Evolutionary conservation across 805 yeast genomes (phyloP), one percentile per base, ranked within the genome.

Genomic region (Nakazawaea pomicola): DNA sequence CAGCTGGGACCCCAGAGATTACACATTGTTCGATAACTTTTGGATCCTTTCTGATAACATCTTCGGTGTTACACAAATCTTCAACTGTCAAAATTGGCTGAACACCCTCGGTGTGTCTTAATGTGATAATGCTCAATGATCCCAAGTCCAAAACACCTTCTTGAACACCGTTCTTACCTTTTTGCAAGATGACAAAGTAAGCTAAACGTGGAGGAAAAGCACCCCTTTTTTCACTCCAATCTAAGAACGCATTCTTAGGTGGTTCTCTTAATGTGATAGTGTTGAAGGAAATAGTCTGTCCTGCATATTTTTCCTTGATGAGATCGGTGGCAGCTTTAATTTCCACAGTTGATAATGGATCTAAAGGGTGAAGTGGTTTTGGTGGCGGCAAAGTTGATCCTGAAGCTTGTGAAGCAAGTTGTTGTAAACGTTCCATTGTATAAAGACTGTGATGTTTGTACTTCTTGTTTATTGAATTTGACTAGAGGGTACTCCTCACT

Each of bases 51-150:
- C 91, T 75, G 51, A 84, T 73, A 49, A 80, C 70, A 3, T 60
- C 73, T 65, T 83, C 91, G 46, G 84, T 78, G 40, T 58, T 52
- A 53, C 68, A 71, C 48, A 83, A 68, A 58, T 83, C 91, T 51
- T 69, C 79, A 35, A 81, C 79, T 33, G 90, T 80, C 56, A 83
- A 68, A 46, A 82, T 82, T 47, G 91, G 91, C 62, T 82, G 88
- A 37, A 75, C 82, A 30, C 82, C 84, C 43, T 72, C 76, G 34
- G 72, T 58, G 38, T 68, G 59, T 49, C 69, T 68, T 48, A 73
- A 60, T 41, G 70, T 68, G 36, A 73, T 60, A 25, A 83, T 65
- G 35, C 62, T 57, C 51, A 66, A 61, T 38, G 74, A 59, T 28
- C 65, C 65, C 39, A 83, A 57, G 55, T 80, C 83, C 47, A 80